Conservation (phyloP, 2,329 filamentous ascomycete genomes). For the Davidsoniella australis region DNA sequence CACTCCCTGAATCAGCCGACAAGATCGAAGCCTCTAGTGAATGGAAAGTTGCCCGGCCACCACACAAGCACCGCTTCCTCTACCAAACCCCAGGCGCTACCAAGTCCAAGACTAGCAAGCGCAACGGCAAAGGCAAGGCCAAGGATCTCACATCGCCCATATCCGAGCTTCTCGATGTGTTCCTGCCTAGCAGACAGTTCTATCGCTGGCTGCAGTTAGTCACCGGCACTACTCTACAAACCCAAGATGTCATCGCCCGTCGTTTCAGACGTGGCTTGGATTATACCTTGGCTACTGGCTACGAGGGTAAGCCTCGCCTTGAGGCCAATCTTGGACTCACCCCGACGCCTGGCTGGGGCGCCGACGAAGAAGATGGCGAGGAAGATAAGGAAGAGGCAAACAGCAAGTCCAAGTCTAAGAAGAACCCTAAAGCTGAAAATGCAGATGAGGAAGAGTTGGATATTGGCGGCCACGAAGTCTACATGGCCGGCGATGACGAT, state of each 20-base stretch:
- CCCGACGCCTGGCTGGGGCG: slow-evolving; percentile 71
- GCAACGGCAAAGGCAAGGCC: slow-evolving; percentile 7
- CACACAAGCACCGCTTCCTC: slow-evolving; percentile 87
- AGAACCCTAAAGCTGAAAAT: slow-evolving; percentile 18
- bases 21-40: slow-evolving; percentile 40
- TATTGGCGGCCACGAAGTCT: slow-evolving; percentile 68
- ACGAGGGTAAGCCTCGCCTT: slow-evolving; percentile 59
- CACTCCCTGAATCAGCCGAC: slow-evolving; percentile 28
- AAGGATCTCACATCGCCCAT: slow-evolving; percentile 33
- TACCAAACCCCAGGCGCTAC: slow-evolving; percentile 41
- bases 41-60: slow-evolving; percentile 69
- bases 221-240: slow-evolving; percentile 57
- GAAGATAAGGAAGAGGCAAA: slow-evolving; percentile 28
- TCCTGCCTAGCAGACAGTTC: slow-evolving; percentile 75
- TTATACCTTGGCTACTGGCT: slow-evolving; percentile 82
- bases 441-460: slow-evolving; percentile 27
- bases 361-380: slow-evolving; percentile 39
- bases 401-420: slow-evolving; percentile 19
- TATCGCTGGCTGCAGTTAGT: slow-evolving; percentile 75
- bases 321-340: slow-evolving; percentile 82
- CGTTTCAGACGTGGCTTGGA: slow-evolving; percentile 76
- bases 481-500: slow-evolving; percentile 80
- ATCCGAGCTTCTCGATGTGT: slow-evolving; percentile 60
- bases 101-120: slow-evolving; percentile 21
- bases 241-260: slow-evolving; percentile 62